These are phyloP conservation scores for Hymenoscyphus fraxineus DNA, from an alignment of 2,329 filamentous ascomycete species.

Conservation along the genomic window DNA sequence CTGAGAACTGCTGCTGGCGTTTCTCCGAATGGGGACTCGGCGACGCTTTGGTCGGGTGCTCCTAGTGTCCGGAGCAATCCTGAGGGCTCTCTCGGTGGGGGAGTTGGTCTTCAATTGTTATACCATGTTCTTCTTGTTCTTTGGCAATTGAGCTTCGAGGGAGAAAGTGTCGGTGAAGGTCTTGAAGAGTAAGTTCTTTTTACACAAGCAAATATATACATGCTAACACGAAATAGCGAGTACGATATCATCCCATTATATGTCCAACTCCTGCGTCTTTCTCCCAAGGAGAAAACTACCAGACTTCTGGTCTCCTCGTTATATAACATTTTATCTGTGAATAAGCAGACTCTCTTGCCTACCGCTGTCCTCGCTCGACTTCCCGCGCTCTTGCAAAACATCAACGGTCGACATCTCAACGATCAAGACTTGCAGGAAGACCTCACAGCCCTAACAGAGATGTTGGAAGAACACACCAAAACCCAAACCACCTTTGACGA, in stretches of 20 bases:
- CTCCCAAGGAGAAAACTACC: slow-evolving; percentile 97
- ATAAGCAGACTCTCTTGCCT: slow-evolving; percentile 72
- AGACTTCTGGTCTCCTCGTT: slow-evolving; percentile 86
- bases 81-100: slow-evolving; percentile 65
- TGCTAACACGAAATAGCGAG: slow-evolving; percentile 53
- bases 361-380: slow-evolving; percentile 83
- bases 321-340: slow-evolving; percentile 72
- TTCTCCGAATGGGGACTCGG: slow-evolving; percentile 59
- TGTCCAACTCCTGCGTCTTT: slow-evolving; percentile 85
- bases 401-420: slow-evolving; percentile 57
- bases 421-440: slow-evolving; percentile 64
- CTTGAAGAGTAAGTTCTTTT: slow-evolving; percentile 71
- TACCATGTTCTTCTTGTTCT: slow-evolving; percentile 92
- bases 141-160: slow-evolving; percentile 97
- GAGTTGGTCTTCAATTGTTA: slow-evolving; percentile 85
- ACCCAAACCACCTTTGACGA: slow-evolving; percentile 50
- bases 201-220: neutral
- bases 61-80: slow-evolving; percentile 51
- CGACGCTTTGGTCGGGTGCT: slow-evolving; percentile 58
- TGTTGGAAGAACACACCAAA: slow-evolving; percentile 64
- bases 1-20: slow-evolving; percentile 74
- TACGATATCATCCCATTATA: slow-evolving; percentile 90
- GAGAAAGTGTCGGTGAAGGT: slow-evolving; percentile 66
- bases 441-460: slow-evolving; percentile 56
- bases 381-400: slow-evolving; percentile 61